Percentiles rank a stretch among this genome's conserved stretches.
These are phyloP conservation scores for Fusarium bulbicola DNA, from an alignment of 2,329 filamentous ascomycete species.

Conservation along the genomic window DNA sequence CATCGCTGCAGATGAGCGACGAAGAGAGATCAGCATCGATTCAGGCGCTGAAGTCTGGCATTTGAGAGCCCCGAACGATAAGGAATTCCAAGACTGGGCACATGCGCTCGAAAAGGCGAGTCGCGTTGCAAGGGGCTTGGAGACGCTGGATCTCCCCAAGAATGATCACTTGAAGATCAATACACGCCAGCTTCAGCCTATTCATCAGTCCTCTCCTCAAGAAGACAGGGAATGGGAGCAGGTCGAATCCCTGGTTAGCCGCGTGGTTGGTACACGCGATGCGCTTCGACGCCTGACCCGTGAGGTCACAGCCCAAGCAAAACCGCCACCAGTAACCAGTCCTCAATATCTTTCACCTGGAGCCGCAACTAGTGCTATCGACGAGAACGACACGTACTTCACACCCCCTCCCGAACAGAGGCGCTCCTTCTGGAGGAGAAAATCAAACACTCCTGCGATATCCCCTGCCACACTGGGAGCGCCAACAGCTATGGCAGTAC, in stretches of 20 bases:
- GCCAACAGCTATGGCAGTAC: constrained; percentile 52
- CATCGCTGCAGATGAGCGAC: constrained; percentile 86
- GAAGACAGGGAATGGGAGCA: constrained; percentile 89
- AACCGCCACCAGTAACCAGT: constrained; percentile 33
- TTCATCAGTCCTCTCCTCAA: constrained; percentile 51
- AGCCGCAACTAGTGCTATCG: constrained; percentile 53
- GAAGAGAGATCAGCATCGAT: constrained; percentile 93
- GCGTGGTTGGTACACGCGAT: constrained; percentile 87
- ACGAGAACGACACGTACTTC: constrained; percentile 69
- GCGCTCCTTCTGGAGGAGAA: constrained; percentile 91
- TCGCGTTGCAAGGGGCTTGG: constrained; percentile 66
- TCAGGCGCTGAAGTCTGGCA: constrained; percentile 98
- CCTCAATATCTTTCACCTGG: constrained; percentile 53
- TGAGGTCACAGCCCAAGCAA: constrained; percentile 72
- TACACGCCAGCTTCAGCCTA: constrained; percentile 39
- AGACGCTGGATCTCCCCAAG: constrained; percentile 46
- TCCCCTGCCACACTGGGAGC: constrained; percentile 53
- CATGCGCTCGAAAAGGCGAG: constrained; percentile 85
- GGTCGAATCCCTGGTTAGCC: constrained; percentile 85
- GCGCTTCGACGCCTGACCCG: constrained; percentile 86
- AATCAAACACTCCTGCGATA: constrained; percentile 67
- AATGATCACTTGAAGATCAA: constrained; percentile 43
- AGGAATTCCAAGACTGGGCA: constrained; percentile 90
- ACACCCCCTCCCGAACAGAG: constrained; percentile 52
- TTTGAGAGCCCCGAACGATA: constrained; percentile 80